Evolutionary conservation across 2,329 filamentous ascomycete species (phyloP).

Genomic region (Aspergillus floridensis): DNA sequence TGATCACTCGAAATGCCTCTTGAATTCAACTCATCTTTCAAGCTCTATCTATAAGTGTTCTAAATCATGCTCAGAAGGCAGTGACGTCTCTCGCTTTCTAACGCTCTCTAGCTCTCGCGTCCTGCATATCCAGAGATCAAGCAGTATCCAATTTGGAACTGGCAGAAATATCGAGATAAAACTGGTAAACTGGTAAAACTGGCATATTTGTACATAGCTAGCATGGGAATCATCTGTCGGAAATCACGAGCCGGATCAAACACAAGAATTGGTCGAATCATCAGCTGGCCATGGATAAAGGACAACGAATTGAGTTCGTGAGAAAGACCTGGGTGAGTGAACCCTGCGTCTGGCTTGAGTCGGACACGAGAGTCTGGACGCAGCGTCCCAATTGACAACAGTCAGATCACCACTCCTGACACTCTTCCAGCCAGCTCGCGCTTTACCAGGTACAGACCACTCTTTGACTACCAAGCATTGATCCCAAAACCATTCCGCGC

Average conservation of each 20-base stretch:
- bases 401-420: too few relatives aligned
- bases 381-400: too few relatives aligned
- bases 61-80: too few relatives aligned
- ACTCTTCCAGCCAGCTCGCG: neutral
- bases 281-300: neutral
- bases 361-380: too few relatives aligned
- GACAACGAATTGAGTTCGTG: neutral
- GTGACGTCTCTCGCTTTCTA: neutral
- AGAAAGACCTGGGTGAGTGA: neutral
- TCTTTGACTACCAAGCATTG: neutral
- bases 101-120: too few relatives aligned
- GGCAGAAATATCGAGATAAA: neutral
- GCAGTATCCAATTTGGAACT: neutral
- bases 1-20: neutral
- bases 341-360: neutral
- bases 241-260: conserved; percentile 13
- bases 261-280: neutral
- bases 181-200: neutral
- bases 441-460: neutral
- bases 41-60: too few relatives aligned
- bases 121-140: neutral
- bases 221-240: conserved; percentile 20
- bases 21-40: neutral
- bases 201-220: conserved; percentile 23
- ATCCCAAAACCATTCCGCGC: neutral